A percentile compares a stretch with the other conserved stretches of the same genome.
Evolutionary conservation across 495 filamentous ascomycete species (phyloP).

Genomic region (Lasiosphaeria miniovina): DNA sequence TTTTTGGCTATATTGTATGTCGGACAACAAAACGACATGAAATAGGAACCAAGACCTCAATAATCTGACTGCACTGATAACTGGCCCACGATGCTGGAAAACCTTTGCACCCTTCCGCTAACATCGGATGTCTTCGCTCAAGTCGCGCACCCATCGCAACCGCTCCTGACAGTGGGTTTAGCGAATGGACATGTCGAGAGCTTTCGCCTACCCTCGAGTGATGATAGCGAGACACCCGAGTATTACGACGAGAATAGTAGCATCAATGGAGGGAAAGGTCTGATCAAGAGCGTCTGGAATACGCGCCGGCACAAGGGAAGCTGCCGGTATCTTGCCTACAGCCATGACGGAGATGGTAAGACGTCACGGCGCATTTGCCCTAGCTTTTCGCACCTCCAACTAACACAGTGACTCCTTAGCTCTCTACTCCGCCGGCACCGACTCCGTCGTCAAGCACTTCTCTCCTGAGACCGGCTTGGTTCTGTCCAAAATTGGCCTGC

Average conservation of each 20-base stretch:
- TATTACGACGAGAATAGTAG: constrained; percentile 37
- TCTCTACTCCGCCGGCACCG: constrained; percentile 86
- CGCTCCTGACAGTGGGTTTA: constrained; percentile 81
- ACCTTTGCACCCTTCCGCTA: constrained; percentile 83
- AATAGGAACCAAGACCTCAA: neutral
- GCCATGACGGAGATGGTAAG: constrained; percentile 64
- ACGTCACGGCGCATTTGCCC: neutral
- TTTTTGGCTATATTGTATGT: neutral
- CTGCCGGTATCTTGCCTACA: constrained; percentile 75
- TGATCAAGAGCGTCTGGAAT: constrained; percentile 81
- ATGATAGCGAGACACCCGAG: constrained; percentile 37
- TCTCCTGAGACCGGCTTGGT: constrained; percentile 76
- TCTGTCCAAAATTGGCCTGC: constrained; percentile 68
- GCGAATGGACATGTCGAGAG: constrained; percentile 82
- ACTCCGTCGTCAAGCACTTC: constrained; percentile 86
- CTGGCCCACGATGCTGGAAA: constrained; percentile 61
- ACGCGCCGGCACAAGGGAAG: constrained; percentile 90
- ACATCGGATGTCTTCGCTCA: constrained; percentile 85
- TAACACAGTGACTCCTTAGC: constrained; percentile 34
- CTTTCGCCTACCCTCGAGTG: constrained; percentile 67
- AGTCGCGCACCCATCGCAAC: constrained; percentile 76
- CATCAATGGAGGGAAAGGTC: constrained; percentile 61
- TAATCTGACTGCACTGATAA: neutral
- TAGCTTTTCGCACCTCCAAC: neutral
- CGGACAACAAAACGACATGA: neutral